Evolutionary conservation across 1,284 basidiomycete species (phyloP).

Genomic region (Wolfiporia cocos): DNA sequence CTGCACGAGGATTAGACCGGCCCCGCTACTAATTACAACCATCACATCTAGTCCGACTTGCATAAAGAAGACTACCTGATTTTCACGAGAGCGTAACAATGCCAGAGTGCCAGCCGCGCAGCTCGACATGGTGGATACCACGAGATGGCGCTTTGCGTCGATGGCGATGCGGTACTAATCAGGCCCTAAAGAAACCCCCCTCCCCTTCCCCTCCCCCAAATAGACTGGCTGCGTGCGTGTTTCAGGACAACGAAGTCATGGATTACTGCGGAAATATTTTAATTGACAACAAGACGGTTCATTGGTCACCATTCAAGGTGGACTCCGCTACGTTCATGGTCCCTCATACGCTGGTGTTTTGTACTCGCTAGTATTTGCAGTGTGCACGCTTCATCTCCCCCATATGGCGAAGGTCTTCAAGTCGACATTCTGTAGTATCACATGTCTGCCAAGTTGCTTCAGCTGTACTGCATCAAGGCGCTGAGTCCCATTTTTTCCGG

Average conservation of each 20-base stretch:
- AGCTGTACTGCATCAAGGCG: conserved; percentile 98
- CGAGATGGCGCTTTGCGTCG: conserved; percentile 94
- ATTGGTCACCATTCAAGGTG: conserved; percentile 99
- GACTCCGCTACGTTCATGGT: conserved; percentile 21
- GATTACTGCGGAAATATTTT: conserved; percentile 98
- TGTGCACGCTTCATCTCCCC: conserved; percentile 99
- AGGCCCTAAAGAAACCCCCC: no score
- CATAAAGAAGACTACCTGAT: no score
- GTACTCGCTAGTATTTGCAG: conserved; percentile 79
- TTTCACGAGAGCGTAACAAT: conserved; percentile 99
- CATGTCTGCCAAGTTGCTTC: conserved; percentile 98
- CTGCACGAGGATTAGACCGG: no score
- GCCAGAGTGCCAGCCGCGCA: conserved; percentile 99
- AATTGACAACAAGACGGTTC: conserved; percentile 97
- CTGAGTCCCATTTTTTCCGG: conserved; percentile 98
- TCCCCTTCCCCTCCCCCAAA: no score
- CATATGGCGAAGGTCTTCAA: conserved; percentile 99
- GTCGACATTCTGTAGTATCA: conserved; percentile 99
- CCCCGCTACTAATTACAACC: no score
- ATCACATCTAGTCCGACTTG: no score
- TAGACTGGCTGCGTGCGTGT: conserved; percentile 92
- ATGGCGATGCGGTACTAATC: conserved; percentile 98
- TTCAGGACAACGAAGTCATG: conserved; percentile 96
- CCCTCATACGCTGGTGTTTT: conserved; percentile 6
- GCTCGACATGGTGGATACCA: conserved; percentile 93